Conservation (phyloP, 495 filamentous ascomycete genomes). For the Jackrogersella multiformis region DNA sequence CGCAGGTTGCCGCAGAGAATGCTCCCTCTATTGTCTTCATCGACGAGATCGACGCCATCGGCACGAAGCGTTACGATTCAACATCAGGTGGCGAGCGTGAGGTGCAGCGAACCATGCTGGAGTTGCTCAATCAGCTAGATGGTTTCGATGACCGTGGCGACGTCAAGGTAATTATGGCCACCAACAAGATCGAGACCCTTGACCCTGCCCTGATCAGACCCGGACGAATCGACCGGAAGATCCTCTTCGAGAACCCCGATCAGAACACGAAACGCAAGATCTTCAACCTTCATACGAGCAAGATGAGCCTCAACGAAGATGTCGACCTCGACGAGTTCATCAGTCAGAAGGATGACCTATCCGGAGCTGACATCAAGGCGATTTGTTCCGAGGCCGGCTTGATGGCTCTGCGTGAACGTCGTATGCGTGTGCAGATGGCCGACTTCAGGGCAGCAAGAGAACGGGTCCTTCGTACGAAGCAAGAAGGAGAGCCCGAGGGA, state of each 20-base stretch:
- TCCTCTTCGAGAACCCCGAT: constrained; percentile 98
- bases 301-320: constrained; percentile 96
- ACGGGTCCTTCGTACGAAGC: constrained; percentile 97
- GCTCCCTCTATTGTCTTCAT: constrained; percentile 99
- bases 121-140: constrained; percentile 97
- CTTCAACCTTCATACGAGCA: constrained; percentile 97
- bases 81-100: constrained; percentile 97
- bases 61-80: constrained; percentile 98
- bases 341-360: constrained; percentile 96
- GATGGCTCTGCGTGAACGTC: constrained; percentile 91
- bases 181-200: constrained; percentile 99
- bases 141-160: constrained; percentile 99
- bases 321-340: constrained; percentile 99
- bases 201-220: constrained; percentile 97
- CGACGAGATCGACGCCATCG: constrained; percentile 99
- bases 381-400: constrained; percentile 98
- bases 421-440: constrained; percentile 99
- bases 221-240: constrained; percentile 98
- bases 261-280: constrained; percentile 99
- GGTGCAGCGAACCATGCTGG: constrained; percentile 98
- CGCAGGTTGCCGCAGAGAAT: constrained; percentile 94
- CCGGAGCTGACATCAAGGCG: constrained; percentile 97
- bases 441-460: constrained; percentile 95
- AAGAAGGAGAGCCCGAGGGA: constrained; percentile 96
- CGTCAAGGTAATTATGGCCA: constrained; percentile 99